Evolutionary conservation across 768 basidiomycete species (phyloP).

Genomic region (Serendipita sp.): DNA sequence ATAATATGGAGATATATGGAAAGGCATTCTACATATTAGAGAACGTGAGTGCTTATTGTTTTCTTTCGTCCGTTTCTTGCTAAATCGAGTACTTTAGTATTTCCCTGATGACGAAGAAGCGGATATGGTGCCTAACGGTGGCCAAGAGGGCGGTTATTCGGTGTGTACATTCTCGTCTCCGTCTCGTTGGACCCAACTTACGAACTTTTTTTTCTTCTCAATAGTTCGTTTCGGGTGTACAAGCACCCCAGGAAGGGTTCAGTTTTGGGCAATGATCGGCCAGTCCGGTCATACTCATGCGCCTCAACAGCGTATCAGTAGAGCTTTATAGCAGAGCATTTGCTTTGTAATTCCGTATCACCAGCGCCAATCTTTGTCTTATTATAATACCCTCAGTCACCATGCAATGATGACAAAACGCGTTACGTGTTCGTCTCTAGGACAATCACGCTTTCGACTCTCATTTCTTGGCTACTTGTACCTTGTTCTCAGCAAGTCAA

Average conservation of each 20-base stretch:
- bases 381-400: too few relatives aligned
- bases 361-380: too few relatives aligned
- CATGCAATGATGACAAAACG: not conserved
- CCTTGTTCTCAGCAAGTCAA: not conserved
- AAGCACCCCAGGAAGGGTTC: slow-evolving; percentile 9
- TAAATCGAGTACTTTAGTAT: slow-evolving; percentile 26
- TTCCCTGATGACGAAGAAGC: slow-evolving; percentile 93
- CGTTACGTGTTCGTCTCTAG: not conserved
- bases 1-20: slow-evolving; percentile 99
- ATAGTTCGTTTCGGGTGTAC: slow-evolving; percentile 7
- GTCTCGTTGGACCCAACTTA: not conserved
- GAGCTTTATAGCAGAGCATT: not conserved
- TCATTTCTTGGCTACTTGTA: not conserved
- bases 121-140: not conserved
- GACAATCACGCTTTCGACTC: not conserved
- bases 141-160: slow-evolving; percentile 15
- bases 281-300: too few relatives aligned
- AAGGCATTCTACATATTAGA: slow-evolving; percentile 98
- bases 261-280: slow-evolving; percentile 5
- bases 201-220: not conserved
- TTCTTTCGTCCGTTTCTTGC: not conserved
- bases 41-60: slow-evolving; percentile 25
- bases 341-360: too few relatives aligned
- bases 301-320: slow-evolving; percentile 1
- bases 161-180: slow-evolving; percentile 15